A percentile compares a stretch with the other conserved stretches of the same genome.
Evolutionary conservation across 352 stramenopile species (phyloP).

Genomic region (Pythium diclinum): DNA sequence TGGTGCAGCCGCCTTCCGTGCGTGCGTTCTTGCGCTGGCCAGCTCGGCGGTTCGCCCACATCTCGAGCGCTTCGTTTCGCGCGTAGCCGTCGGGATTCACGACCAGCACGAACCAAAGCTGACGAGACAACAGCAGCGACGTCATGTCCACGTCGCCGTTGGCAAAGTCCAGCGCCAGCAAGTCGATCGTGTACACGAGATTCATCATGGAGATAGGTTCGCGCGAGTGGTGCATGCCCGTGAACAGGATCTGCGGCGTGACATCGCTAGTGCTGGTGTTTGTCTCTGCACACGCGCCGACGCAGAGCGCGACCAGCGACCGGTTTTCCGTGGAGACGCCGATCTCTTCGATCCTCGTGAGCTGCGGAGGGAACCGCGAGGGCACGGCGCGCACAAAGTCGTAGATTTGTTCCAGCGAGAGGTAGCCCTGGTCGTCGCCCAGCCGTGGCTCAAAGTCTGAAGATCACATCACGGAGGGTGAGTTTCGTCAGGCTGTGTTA

Average conservation of each 20-base stretch:
- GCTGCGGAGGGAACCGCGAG: conserved; percentile 30
- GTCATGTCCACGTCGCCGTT: conserved; percentile 57
- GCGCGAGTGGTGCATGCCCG: conserved; percentile 80
- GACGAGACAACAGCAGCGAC: conserved; percentile 54
- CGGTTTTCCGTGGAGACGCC: conserved; percentile 58
- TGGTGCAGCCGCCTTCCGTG: conserved; percentile 25
- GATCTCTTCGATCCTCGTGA: conserved; percentile 55
- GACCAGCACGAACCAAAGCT: conserved; percentile 82
- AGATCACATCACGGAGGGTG: too few species aligned
- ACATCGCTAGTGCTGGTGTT: background rate
- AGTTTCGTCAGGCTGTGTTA: too few species aligned
- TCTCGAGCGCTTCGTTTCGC: conserved; percentile 58
- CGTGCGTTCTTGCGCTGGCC: conserved; percentile 75
- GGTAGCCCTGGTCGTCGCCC: conserved; percentile 56
- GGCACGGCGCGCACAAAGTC: conserved; percentile 45
- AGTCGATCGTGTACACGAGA: conserved; percentile 79
- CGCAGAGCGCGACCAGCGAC: conserved; percentile 59
- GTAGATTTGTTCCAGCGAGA: conserved; percentile 63
- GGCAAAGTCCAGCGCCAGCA: conserved; percentile 51
- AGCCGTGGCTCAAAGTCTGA: conserved; percentile 37
- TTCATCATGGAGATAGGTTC: conserved; percentile 91
- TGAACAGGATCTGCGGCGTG: conserved; percentile 68
- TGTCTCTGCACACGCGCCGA: conserved; percentile 45
- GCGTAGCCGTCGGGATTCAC: conserved; percentile 85
- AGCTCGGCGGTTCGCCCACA: conserved; percentile 43